Base-by-base conservation (phyloP, 371 early-diverging fungal genomes). In the Haplosporangium sp. region DNA sequence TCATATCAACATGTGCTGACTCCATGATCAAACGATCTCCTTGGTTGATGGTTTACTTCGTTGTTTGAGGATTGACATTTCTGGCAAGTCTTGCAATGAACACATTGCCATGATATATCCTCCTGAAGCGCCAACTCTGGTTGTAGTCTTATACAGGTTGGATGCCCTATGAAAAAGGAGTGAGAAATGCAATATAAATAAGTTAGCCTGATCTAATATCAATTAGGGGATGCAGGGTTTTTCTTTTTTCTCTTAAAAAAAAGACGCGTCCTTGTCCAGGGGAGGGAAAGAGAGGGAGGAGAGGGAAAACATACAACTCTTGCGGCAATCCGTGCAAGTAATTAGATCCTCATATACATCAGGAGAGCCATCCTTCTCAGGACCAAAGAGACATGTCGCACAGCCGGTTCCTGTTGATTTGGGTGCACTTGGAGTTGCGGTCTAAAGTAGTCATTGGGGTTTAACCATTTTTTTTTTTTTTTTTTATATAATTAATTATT, bases 341-440 rank as follows among this genome's bases (percentile, higher is more conserved):
- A 78, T 74, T 63, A 78, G 79, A 55, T 78, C 79, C 57, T 78
- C 79, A 56, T 78, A 78, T 7, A 78, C 74, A 67, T 78, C 79
- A 7, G 79, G 79, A 27, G 70, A 73, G 52, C 79, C 79, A 74
- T 78, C 79, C 61, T 78, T 78, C 71, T 78, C 79, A 37, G 79
- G 79, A 8, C 79, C 79, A 63, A 78, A 78, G 55, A 78, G 71
- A 55, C 79, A 78, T 63, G 11, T 78, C 52, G 65, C 60, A 50
- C 79, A 78, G 17, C 79, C 76, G 56, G 76, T 62, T 20, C 65
- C 57, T 37, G 58, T 63, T 45, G 57, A 60, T 59, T 74, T 78
- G 27, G 63, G 67, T 38, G 74, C 67, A 35, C 65, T 74, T 55
- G 59, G 45, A 17, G 68, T 50, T 20, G 72, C 72, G 47, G 69